Evolutionary conservation across 768 basidiomycete species (phyloP).

Genomic region (Russula sp.): DNA sequence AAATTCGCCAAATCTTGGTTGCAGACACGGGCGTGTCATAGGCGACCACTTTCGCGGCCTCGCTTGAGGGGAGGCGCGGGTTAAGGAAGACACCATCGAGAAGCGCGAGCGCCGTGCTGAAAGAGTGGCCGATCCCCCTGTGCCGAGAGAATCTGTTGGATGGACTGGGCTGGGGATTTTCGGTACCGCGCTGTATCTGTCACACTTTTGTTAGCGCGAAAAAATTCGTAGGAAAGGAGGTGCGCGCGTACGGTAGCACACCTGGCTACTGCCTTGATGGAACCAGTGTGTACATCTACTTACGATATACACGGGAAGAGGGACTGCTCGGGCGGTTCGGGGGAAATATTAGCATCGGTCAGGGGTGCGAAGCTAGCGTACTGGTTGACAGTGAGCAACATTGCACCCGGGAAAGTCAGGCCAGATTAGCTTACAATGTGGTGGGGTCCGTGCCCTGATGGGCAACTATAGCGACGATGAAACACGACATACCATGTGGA

Average conservation of each 20-base stretch:
- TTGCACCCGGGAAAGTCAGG: background rate
- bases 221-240: background rate
- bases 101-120: slow-evolving; percentile 27
- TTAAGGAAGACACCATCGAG: slow-evolving; percentile 28
- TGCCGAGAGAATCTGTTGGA: background rate
- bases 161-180: background rate
- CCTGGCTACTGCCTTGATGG: slow-evolving; percentile 40
- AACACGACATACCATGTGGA: slow-evolving; percentile 49
- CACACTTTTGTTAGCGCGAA: background rate
- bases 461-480: slow-evolving; percentile 36
- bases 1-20: slow-evolving; percentile 10
- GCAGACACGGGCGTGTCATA: slow-evolving; percentile 28
- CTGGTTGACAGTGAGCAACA: background rate
- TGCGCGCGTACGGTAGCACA: slow-evolving; percentile 25
- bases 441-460: slow-evolving; percentile 37
- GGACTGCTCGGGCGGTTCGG: slow-evolving; percentile 31
- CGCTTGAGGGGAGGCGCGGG: slow-evolving; percentile 19
- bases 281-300: slow-evolving; percentile 44
- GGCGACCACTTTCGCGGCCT: slow-evolving; percentile 15
- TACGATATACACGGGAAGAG: slow-evolving; percentile 47
- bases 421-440: slow-evolving; percentile 27
- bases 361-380: slow-evolving; percentile 32
- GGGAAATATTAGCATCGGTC: slow-evolving; percentile 37
- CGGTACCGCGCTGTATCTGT: background rate
- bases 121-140: slow-evolving; percentile 12